phyloP scores from a whole-genome alignment of 2,329 filamentous ascomycete species.

The Pleoardoris graminearum region DNA sequence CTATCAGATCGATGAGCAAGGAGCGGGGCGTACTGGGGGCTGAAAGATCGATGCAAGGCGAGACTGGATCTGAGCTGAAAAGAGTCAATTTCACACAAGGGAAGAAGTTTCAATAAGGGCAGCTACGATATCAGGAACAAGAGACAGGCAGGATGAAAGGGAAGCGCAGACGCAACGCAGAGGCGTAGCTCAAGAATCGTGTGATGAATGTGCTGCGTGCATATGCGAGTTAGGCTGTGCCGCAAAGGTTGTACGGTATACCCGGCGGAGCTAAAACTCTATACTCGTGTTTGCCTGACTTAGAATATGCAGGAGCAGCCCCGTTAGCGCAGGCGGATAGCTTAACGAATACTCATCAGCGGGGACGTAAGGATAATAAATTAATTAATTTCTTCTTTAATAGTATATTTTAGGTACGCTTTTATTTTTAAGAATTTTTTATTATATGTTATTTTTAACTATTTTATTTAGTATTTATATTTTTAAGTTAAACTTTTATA shows the following conservation, averaged over 20 bases:
- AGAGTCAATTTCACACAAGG: background rate
- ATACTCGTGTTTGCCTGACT: background rate
- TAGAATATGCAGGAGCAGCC: constrained; percentile 1
- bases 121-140: background rate
- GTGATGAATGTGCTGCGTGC: constrained; percentile 1
- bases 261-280: background rate
- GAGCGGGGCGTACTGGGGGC: constrained; percentile 2
- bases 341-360: constrained; percentile 3
- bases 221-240: background rate
- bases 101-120: background rate
- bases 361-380: background rate
- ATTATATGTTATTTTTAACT: too few species aligned
- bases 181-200: background rate
- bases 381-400: too few species aligned
- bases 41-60: constrained; percentile 1
- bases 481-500: too few species aligned
- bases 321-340: background rate
- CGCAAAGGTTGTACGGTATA: background rate
- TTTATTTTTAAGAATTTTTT: too few species aligned
- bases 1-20: background rate
- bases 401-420: too few species aligned
- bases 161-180: too few species aligned
- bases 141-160: too few species aligned
- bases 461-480: too few species aligned
- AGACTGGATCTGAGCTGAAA: background rate